Percentiles rank a stretch among this genome's conserved stretches.
Evolutionary conservation across 2,329 filamentous ascomycete species (phyloP).

Genomic region (Diaporthe nobilis): DNA sequence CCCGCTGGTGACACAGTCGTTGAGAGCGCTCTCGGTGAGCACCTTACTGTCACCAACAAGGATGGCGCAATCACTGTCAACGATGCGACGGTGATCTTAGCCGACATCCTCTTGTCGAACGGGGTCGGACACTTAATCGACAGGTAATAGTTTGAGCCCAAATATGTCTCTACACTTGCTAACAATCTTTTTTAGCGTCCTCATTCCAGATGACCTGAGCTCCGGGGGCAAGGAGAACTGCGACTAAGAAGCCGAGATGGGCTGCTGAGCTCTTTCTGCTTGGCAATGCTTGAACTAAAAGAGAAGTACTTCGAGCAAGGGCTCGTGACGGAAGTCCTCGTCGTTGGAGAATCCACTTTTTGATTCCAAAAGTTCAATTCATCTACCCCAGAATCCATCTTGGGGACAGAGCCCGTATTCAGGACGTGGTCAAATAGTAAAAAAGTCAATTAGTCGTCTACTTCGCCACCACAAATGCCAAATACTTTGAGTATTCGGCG

Average conservation of each 20-base stretch:
- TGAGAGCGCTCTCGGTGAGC: constrained; percentile 17
- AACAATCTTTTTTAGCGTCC: not conserved
- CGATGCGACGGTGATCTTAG: constrained; percentile 5
- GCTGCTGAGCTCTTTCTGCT: not conserved
- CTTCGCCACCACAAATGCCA: not conserved
- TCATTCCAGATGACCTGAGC: constrained; percentile 3
- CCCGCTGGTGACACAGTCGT: not conserved
- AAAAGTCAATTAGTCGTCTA: too few species aligned
- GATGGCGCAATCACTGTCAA: constrained; percentile 14
- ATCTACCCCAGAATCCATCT: not conserved
- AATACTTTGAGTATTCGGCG: too few species aligned
- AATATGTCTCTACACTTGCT: not conserved
- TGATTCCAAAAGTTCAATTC: not conserved
- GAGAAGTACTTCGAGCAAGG: too few species aligned
- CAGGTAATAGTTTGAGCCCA: not conserved
- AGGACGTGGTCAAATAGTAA: not conserved
- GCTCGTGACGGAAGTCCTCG: not conserved
- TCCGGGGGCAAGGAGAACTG: not conserved
- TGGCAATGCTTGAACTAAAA: not conserved
- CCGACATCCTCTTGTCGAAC: constrained; percentile 22
- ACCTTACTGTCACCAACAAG: not conserved
- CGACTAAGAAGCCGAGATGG: not conserved
- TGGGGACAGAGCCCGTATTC: not conserved
- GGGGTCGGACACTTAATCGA: constrained; percentile 31
- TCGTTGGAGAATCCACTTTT: not conserved